Percentiles rank a stretch among this genome's conserved stretches.
phyloP scores from a whole-genome alignment of 2,329 filamentous ascomycete species.

The Verticillium isaacii region DNA sequence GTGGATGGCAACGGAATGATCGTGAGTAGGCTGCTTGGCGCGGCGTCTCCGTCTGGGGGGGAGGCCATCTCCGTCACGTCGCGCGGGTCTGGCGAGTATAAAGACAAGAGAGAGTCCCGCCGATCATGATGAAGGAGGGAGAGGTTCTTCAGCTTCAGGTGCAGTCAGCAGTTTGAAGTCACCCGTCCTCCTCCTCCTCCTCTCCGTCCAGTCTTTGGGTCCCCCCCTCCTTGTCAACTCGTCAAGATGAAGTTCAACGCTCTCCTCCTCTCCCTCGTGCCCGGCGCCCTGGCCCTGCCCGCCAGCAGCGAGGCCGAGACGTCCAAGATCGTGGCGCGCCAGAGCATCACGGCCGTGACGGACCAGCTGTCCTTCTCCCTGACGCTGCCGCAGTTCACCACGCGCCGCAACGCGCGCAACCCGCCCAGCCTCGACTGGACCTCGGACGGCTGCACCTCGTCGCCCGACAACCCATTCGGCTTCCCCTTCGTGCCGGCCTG shows the following conservation, averaged over 20 bases:
- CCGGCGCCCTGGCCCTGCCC: constrained; percentile 19
- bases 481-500: constrained; percentile 40
- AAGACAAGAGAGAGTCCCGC: background rate
- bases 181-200: background rate
- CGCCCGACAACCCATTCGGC: constrained; percentile 37
- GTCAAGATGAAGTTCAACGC: constrained; percentile 25
- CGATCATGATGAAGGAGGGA: background rate
- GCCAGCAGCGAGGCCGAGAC: background rate
- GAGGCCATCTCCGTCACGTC: background rate
- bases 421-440: constrained; percentile 35
- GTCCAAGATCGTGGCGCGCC: constrained; percentile 8
- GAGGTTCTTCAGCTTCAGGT: background rate
- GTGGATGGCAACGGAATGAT: background rate
- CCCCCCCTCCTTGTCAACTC: too few relatives aligned
- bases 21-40: background rate
- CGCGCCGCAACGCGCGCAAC: constrained; percentile 29
- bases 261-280: constrained; percentile 4
- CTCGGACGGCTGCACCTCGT: constrained; percentile 36
- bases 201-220: background rate
- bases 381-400: constrained; percentile 35
- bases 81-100: background rate
- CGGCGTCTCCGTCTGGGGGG: background rate
- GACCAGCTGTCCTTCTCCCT: constrained; percentile 42
- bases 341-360: constrained; percentile 25
- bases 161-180: background rate